phyloP scores from a whole-genome alignment of 192 early-diverging fungal species.

The Backusella liffmaniae region DNA sequence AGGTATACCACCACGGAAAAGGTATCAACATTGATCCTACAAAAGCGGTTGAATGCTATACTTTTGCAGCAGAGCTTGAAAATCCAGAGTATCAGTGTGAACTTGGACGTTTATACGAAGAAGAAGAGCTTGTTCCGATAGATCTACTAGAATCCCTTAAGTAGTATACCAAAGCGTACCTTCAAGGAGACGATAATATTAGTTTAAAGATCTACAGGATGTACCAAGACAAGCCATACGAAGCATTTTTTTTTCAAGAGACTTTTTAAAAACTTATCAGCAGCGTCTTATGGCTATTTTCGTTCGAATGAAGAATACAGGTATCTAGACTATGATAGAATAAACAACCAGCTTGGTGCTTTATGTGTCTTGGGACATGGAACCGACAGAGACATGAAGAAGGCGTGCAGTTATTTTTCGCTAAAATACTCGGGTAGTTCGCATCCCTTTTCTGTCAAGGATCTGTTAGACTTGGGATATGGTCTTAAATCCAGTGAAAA shows the following conservation, averaged over 20 bases:
- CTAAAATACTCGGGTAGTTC: no score
- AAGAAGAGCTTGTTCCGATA: not conserved
- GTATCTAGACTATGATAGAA: no score
- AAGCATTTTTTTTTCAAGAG: not conserved
- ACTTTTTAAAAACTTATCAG: not conserved
- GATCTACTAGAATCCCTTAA: not conserved
- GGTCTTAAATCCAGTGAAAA: no score
- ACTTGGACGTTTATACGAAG: not conserved
- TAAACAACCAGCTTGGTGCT: no score
- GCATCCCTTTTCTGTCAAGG: no score
- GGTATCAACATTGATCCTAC: not conserved
- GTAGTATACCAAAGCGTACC: not conserved
- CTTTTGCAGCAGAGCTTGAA: not conserved
- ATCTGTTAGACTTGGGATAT: no score
- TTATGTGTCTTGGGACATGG: no score
- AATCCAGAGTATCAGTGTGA: not conserved
- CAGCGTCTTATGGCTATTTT: no score
- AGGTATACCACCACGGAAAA: not conserved
- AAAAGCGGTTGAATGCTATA: not conserved
- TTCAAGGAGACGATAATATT: not conserved
- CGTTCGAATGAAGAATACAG: no score
- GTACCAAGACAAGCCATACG: not conserved
- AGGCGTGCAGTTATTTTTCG: no score
- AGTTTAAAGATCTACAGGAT: not conserved
- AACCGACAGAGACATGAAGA: no score